Evolutionary conservation across 352 stramenopile genomes (phyloP).

Genomic region (Phytophthora brassicae): DNA sequence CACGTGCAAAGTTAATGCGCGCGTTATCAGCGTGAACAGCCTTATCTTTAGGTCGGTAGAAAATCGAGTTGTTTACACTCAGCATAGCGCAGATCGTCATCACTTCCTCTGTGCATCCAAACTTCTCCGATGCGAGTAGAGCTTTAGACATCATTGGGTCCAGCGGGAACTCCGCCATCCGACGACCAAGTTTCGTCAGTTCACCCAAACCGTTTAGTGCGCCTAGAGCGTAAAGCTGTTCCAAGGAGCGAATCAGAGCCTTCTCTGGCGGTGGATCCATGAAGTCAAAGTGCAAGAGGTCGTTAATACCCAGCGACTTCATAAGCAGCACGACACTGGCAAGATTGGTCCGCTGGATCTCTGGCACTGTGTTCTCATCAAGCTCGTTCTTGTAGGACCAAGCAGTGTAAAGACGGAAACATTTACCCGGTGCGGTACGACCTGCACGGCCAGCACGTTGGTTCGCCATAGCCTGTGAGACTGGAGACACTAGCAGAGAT

Average conservation of each 20-base stretch:
- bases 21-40: constrained; percentile 98
- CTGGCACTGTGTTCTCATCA: constrained; percentile 97
- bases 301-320: constrained; percentile 99
- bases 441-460: constrained; percentile 96
- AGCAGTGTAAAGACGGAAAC: constrained; percentile 98
- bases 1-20: constrained; percentile 97
- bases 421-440: constrained; percentile 97
- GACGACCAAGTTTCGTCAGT: constrained; percentile 95
- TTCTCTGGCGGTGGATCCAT: constrained; percentile 99
- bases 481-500: constrained; percentile 97
- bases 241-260: constrained; percentile 96
- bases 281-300: constrained; percentile 99
- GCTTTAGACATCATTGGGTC: constrained; percentile 96
- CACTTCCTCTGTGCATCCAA: constrained; percentile 92
- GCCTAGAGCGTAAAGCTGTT: constrained; percentile 99
- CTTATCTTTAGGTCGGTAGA: constrained; percentile 99
- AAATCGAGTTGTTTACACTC: constrained; percentile 97
- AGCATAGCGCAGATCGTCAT: constrained; percentile 99
- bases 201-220: constrained; percentile 98
- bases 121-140: constrained; percentile 91
- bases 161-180: constrained; percentile 96
- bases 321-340: constrained; percentile 98
- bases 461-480: constrained; percentile 97
- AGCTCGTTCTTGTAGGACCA: constrained; percentile 99
- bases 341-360: constrained; percentile 97